Percentiles rank a stretch among this genome's conserved stretches.
Evolutionary conservation across 768 basidiomycete species (phyloP).

Genomic region (Mycena olivaceomarginata): DNA sequence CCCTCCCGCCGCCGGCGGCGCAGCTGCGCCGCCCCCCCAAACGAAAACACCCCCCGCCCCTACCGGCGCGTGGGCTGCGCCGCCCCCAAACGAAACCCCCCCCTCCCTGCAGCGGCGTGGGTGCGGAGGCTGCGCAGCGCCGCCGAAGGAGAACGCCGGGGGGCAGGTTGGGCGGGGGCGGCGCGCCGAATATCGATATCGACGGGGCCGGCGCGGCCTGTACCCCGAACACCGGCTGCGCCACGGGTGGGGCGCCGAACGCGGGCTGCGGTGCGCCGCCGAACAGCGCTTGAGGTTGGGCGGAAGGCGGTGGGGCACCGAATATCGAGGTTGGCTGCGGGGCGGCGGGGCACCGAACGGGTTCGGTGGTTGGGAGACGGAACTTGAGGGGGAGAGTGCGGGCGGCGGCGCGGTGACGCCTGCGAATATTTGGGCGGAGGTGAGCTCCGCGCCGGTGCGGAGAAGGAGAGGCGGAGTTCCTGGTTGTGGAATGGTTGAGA

Average conservation of each 20-base stretch:
- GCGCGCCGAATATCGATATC: no score
- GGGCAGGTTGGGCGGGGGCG: not conserved
- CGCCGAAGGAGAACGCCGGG: not conserved
- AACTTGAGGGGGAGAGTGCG: not conserved
- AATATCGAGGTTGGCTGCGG: not conserved
- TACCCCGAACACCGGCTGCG: no score
- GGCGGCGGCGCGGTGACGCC: not conserved
- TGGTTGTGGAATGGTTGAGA: constrained; percentile 32
- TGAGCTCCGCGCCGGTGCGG: constrained; percentile 51
- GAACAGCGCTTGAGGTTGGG: no score
- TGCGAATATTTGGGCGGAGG: constrained; percentile 40
- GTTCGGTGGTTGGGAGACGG: not conserved
- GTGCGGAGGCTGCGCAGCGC: not conserved
- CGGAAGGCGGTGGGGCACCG: no score
- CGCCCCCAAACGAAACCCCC: constrained; percentile 1
- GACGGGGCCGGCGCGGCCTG: no score
- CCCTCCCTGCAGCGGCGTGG: not conserved
- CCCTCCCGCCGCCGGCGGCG: no score
- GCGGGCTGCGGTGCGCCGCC: no score
- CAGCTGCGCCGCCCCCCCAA: no score
- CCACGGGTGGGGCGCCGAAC: no score
- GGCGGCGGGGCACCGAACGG: not conserved
- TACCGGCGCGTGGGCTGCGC: not conserved
- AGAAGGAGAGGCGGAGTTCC: constrained; percentile 65
- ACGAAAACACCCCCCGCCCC: not conserved